These are phyloP conservation scores for Diaporthe eres DNA, from an alignment of 2,329 filamentous ascomycete genomes.

Conservation along the genomic window DNA sequence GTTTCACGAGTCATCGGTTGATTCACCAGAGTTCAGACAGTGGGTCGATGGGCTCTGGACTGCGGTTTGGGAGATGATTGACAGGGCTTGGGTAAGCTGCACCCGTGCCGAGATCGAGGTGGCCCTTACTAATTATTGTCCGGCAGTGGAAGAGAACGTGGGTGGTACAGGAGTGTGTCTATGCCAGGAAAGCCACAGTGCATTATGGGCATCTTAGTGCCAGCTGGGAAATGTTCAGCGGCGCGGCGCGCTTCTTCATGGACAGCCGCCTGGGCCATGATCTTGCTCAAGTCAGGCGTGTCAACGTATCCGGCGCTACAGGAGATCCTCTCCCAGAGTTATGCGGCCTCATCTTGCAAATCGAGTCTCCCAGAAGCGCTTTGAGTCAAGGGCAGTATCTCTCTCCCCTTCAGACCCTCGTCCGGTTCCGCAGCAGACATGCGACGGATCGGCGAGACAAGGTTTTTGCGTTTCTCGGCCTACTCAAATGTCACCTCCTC, in stretches of 20 bases:
- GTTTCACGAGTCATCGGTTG: background rate
- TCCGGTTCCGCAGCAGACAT: background rate
- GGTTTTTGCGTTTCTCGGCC: conserved; percentile 11
- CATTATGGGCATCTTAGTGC: conserved; percentile 5
- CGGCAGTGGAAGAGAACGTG: background rate
- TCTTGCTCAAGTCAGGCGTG: background rate
- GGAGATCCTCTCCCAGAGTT: conserved; percentile 12
- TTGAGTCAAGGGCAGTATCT: conserved; percentile 4
- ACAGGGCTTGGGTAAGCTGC: conserved; percentile 9
- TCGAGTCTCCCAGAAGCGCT: background rate
- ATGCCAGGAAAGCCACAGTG: background rate
- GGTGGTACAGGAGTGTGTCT: conserved; percentile 1
- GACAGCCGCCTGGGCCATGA: background rate
- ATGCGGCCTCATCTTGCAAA: background rate
- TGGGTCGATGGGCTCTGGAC: background rate
- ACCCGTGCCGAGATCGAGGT: background rate
- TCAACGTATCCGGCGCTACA: conserved; percentile 1
- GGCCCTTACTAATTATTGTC: too few species aligned
- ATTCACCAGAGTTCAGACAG: background rate
- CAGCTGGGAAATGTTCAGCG: conserved; percentile 4
- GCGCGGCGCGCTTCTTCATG: conserved; percentile 5
- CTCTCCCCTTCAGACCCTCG: background rate
- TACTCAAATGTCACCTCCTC: background rate
- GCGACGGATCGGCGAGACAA: background rate
- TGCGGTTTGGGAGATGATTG: conserved; percentile 14